These are phyloP conservation scores for Crepidotus variabilis DNA, from an alignment of 768 basidiomycete genomes.

Conservation along the genomic window DNA sequence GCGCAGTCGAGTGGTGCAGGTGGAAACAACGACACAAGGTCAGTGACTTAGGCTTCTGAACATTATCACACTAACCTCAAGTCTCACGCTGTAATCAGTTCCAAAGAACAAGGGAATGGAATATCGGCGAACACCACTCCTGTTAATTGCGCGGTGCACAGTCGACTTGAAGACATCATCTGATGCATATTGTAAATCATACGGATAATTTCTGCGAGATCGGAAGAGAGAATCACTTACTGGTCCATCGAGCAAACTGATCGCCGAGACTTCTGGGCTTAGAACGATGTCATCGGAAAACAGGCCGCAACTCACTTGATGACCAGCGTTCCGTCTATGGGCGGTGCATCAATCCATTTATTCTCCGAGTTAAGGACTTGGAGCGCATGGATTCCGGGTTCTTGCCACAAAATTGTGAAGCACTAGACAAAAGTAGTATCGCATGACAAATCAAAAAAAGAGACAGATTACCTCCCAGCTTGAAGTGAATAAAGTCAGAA, in stretches of 20 bases:
- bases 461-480: conserved; percentile 37
- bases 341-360: conserved; percentile 79
- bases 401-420: conserved; percentile 86
- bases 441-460: no score
- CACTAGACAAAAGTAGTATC: conserved; percentile 44
- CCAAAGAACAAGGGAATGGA: conserved; percentile 92
- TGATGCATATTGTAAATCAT: conserved; percentile 23
- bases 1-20: not conserved
- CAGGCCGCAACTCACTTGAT: conserved; percentile 58
- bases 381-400: conserved; percentile 67
- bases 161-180: conserved; percentile 92
- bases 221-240: conserved; percentile 34
- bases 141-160: conserved; percentile 80
- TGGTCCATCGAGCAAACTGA: conserved; percentile 87
- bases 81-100: conserved; percentile 76
- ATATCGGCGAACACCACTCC: conserved; percentile 65
- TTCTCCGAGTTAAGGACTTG: conserved; percentile 78
- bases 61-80: conserved; percentile 53
- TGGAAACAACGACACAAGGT: not conserved
- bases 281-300: not conserved
- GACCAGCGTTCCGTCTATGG: conserved; percentile 78
- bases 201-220: not conserved
- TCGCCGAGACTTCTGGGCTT: conserved; percentile 61
- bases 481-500: not conserved
- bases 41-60: not conserved